Evolutionary conservation across 2,329 filamentous ascomycete genomes (phyloP), one percentile per base, ranked within the genome.

Genomic region (Leptodontidium sp.): DNA sequence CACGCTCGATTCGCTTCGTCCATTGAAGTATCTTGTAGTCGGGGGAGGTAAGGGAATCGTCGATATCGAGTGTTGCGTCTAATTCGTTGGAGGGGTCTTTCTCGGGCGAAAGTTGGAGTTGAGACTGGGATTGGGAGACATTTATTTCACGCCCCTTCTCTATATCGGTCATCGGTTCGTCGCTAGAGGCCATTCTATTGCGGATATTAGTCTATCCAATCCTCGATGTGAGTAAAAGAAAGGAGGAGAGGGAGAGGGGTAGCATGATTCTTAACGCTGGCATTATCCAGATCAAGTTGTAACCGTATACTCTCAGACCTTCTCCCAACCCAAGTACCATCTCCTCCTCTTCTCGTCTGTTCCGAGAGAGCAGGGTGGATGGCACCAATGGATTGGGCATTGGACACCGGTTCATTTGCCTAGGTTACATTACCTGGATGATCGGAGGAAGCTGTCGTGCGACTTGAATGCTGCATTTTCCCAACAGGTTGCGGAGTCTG

Each of bases 191-290:
- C 68, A 74, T 74, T 40, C 71, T 74, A 62, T 53, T 40, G 21
- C 15, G 3, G n/a, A 21, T 57, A 64, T 71, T 62, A 72, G 69
- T 55, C 77, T 72, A 24, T 43, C 62, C 17, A 24, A 45, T 35
- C 11, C 14, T 21, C 4, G n/a, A 14, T 21, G 12, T 47, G 12
- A 8, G 15, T 8, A 17, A 47, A 17, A 4, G 15, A 50, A 21
- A 40, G 52, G 26, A 58, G 17, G 26, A 57, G 53, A 62, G 52
- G 45, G 45, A 32, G 65, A 43, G 21, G 62, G 55, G 63, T 38
- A 62, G 87, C 93, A 97, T 96, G 93, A 95, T 97, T 91, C 93
- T 97, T 95, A 93, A 93, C 94, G 94, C 94, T 94, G 91, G 93
- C 93, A 95, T 96, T 95, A 94, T 94, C 93, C 91, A 93, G 92